Evolutionary conservation across 2,329 filamentous ascomycete species (phyloP), one percentile per base, ranked within the genome.

Genomic region (Claviceps citrina): DNA sequence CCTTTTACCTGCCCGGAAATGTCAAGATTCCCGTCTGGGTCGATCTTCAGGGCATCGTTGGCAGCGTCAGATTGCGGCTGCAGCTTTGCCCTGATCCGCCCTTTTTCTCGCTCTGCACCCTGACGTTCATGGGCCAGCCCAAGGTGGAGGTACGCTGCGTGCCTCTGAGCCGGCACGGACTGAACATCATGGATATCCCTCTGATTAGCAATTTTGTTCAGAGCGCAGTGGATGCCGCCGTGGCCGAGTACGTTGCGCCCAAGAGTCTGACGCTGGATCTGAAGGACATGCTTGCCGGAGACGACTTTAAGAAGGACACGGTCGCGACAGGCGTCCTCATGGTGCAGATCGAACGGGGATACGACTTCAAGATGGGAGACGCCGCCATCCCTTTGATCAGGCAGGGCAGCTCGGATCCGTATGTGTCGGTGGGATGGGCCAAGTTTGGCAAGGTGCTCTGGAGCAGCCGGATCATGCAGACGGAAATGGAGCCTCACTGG

Each of bases 271-370:
- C 81, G 0, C 62, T 85, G 5, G 76, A 85, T 52, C 61, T 86
- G 26, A 82, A 84, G 54, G 78, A 83, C 44, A 84, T 84, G 76
- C 68, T 86, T 10, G 70, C 81, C 7, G 81, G 81, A 4, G 80
- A 84, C 43, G 81, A 85, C 49, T 84, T 81, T 62, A 85, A 84
- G 57, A 84, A 84, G 53, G 79, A 85, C 45, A 83, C 80, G 0
- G 59, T 61, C 24, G 67, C 74, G 2, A 66, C 72, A 25, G 81
- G 81, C 15, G 68, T 84, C 1, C 53, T 86, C 1, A 67, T 80
- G 46, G 67, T 84, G 8, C 70, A 69, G 32, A 77, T 85, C 53
- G 76, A 77, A 51, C 66, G 69, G 19, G 81, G 79, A 0, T 72
- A 70, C 31, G 78, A 74, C 27, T 84, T 85, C 62, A 84, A 81